Conservation (phyloP, 2,329 filamentous ascomycete species). For the Cryphonectria carpinicola region DNA sequence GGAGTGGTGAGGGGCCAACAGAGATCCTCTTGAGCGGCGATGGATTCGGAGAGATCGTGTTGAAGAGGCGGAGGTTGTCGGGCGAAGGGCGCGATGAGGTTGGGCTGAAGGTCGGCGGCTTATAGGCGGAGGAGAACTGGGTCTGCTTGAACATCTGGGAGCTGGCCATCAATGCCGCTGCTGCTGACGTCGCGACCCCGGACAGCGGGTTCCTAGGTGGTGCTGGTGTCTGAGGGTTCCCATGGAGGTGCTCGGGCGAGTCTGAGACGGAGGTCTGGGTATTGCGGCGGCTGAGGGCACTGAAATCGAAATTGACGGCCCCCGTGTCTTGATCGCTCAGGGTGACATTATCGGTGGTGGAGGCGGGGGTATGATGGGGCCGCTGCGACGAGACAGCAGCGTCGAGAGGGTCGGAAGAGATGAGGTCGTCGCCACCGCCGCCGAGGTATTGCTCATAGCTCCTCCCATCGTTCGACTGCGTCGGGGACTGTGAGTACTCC, state of each 20-base stretch:
- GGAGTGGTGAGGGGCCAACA: conserved; percentile 51
- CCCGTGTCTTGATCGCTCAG: conserved; percentile 54
- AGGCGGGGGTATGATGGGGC: conserved; percentile 14
- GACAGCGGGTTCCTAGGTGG: conserved; percentile 52
- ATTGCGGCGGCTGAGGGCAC: conserved; percentile 42
- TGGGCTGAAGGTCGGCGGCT: conserved; percentile 51
- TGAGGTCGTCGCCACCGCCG: conserved; percentile 25
- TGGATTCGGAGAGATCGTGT: conserved; percentile 51
- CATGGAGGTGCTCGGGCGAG: conserved; percentile 24
- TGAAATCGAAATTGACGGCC: conserved; percentile 51
- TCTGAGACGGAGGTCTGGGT: conserved; percentile 43
- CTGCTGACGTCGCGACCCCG: conserved; percentile 36
- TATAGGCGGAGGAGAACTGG: conserved; percentile 56
- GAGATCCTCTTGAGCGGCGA: conserved; percentile 57
- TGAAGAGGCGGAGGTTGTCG: conserved; percentile 43
- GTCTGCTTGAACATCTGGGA: conserved; percentile 62
- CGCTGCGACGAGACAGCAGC: conserved; percentile 17
- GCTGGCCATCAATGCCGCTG: conserved; percentile 41
- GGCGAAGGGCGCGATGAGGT: conserved; percentile 63
- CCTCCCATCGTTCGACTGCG: conserved; percentile 59
- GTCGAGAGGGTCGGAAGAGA: conserved; percentile 36
- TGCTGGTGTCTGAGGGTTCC: conserved; percentile 53
- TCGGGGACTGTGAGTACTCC: conserved; percentile 57
- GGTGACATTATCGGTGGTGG: conserved; percentile 37
- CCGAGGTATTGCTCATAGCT: conserved; percentile 55